Evolutionary conservation across 2,329 filamentous ascomycete species (phyloP), one percentile per base, ranked within the genome.

Genomic region (Simplicillium aogashimaense): DNA sequence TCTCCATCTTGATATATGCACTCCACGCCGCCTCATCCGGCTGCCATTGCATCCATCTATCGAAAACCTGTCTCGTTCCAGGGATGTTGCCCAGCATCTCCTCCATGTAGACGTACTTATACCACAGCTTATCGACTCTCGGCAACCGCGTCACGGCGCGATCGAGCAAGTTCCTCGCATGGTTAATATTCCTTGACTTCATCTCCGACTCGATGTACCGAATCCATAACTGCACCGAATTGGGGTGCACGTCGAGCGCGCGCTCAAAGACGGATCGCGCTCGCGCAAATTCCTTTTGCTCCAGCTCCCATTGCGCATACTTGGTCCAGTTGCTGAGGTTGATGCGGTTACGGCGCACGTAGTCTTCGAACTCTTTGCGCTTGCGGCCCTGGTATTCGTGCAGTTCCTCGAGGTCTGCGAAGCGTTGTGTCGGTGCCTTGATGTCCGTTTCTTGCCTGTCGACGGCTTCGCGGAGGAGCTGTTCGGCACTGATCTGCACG

Each of bases 311-410:
- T 52, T 86, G 78, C 41, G 92, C 90, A 71, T 98, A 98, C 55
- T 89, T 85, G 74, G 92, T 87, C 92, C 92, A 98, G 64, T 97
- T 97, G 70, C 94, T 94, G 74, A 97, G 88, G 57, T 94, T 95
- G 58, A 95, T 75, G 55, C 90, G 71, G 58, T 97, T 97, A 48
- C 92, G 84, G 48, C 88, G 82, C 45, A 97, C 86, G 81, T 97
- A 97, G 69, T 95, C 86, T 65, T 98, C 92, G 53, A 95, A 98
- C 56, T 95, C 92, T 62, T 89, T 92, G 51, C 92, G 76, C 67
- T 97, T 97, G 48, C 92, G 79, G 40, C 89, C 90, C 64, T 98
- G 92, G 63, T 86, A 95, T 64, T 97, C 92, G 67, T 97, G 90
- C 36, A 98, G 78, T 69, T 98, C 92, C 68, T 98, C 92, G 53